phyloP scores from a whole-genome alignment of 208 protist genomes.

The Lotmaria passim region DNA sequence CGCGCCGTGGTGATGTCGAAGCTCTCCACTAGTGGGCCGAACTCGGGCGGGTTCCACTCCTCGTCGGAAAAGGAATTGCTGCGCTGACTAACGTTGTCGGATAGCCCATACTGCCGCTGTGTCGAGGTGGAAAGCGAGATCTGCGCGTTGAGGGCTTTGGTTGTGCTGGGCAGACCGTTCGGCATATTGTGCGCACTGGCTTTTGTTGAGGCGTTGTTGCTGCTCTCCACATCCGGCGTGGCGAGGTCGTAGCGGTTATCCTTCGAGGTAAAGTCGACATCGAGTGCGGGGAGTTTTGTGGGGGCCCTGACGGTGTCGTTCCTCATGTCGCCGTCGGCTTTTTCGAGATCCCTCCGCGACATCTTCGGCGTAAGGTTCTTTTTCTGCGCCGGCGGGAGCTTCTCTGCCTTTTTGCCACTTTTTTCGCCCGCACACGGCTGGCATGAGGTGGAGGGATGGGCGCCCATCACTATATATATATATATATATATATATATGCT shows the following conservation, averaged over 20 bases:
- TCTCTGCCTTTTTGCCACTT: background rate
- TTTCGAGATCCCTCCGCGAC: background rate
- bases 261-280: background rate
- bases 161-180: background rate
- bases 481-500: no score
- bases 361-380: background rate
- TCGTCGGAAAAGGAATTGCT: conserved; percentile 1
- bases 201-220: background rate
- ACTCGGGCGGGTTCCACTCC: conserved; percentile 19
- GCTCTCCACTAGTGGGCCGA: conserved; percentile 8
- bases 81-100: conserved; percentile 6
- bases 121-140: conserved; percentile 6
- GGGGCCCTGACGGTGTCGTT: background rate
- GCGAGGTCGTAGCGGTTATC: background rate
- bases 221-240: conserved; percentile 4
- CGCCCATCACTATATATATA: conserved; percentile 1
- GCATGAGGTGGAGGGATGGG: background rate
- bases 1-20: background rate
- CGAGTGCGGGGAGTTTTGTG: background rate
- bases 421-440: background rate
- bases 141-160: background rate
- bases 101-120: conserved; percentile 17
- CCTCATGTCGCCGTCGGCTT: background rate
- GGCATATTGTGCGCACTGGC: background rate
- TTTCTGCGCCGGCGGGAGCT: background rate